These are phyloP conservation scores for Triangularia verruculosa DNA, from an alignment of 2,329 filamentous ascomycete genomes.

Conservation along the genomic window DNA sequence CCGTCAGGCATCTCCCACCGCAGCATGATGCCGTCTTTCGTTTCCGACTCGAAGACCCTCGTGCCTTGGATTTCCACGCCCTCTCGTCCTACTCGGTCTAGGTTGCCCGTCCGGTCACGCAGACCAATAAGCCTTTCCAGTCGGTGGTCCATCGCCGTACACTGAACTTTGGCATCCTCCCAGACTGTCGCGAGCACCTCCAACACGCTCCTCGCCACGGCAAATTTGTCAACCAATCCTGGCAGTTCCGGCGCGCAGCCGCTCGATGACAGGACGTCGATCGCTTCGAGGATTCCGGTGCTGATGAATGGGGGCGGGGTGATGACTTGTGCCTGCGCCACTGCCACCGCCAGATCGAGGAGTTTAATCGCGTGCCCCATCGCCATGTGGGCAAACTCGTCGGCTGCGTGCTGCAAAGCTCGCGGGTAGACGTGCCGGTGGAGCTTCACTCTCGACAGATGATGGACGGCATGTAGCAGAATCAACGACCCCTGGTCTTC, in stretches of 20 bases:
- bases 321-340: slow-evolving; percentile 37
- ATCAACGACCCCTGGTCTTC: slow-evolving; percentile 59
- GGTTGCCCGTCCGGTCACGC: slow-evolving; percentile 27
- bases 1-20: slow-evolving; percentile 26
- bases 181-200: slow-evolving; percentile 57
- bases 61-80: slow-evolving; percentile 11
- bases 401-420: slow-evolving; percentile 39
- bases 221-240: slow-evolving; percentile 52
- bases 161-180: slow-evolving; percentile 54
- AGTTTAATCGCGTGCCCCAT: slow-evolving; percentile 52
- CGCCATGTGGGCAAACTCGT: slow-evolving; percentile 47
- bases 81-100: not conserved
- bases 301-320: slow-evolving; percentile 61
- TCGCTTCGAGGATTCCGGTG: slow-evolving; percentile 59
- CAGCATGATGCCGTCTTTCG: not conserved
- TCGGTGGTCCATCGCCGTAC: slow-evolving; percentile 44
- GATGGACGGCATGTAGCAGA: slow-evolving; percentile 64
- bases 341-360: slow-evolving; percentile 44
- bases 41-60: slow-evolving; percentile 15
- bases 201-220: slow-evolving; percentile 51
- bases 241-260: slow-evolving; percentile 51
- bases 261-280: slow-evolving; percentile 64
- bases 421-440: slow-evolving; percentile 56
- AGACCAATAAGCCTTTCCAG: slow-evolving; percentile 36
- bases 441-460: slow-evolving; percentile 61